Base-by-base conservation (phyloP, 768 basidiomycete species). In the Podaxis mareebaensis region DNA sequence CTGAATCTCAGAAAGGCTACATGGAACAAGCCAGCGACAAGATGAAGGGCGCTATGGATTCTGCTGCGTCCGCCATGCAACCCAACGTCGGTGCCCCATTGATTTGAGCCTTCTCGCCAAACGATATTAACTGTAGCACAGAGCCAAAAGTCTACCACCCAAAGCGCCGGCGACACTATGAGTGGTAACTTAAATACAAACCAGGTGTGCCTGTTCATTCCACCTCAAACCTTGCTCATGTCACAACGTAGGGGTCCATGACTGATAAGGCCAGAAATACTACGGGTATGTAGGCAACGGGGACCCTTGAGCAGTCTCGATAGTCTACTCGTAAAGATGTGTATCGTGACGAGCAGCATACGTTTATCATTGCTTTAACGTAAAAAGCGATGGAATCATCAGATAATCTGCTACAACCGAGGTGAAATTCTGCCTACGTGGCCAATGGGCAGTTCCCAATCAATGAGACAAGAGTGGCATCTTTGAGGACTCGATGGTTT, bases 1-100 rank as follows among this genome's bases (percentile, higher is more conserved):
- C 85, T 67, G 85, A 87, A 66, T 83, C 81, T 36, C 76, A 87
- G 77, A 88, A 88, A 77, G 64, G 77, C n/a, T 76, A 74, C 60
- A 73, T 78, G 30, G 86, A 88, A 77, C 78, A 84, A 24, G 66
- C 77, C 8, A 72, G 79, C 53, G 87, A 88, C 75, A 71, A 68
- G 42, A 6, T 81, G 67, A 85, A 83, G 68, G 81, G 84, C 64
- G 75, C 70, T 58, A 63, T 71, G 44, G 86, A 87, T 69, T 83
- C 79, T 53, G 66, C 71, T 4, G 79, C 82, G 1, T 83, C 83
- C 24, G 76, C 79, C 46, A 2, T 80, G 15, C 80, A 87, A 70
- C 84, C 86, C 67, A 72, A 83, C 66, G 83, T 82, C 7, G 61
- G 76, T 68, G 15, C 11, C 5, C 11, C 22, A 49, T 10, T 28